Evolutionary conservation across 2,329 filamentous ascomycete species (phyloP).

Genomic region (Fusarium sp.): DNA sequence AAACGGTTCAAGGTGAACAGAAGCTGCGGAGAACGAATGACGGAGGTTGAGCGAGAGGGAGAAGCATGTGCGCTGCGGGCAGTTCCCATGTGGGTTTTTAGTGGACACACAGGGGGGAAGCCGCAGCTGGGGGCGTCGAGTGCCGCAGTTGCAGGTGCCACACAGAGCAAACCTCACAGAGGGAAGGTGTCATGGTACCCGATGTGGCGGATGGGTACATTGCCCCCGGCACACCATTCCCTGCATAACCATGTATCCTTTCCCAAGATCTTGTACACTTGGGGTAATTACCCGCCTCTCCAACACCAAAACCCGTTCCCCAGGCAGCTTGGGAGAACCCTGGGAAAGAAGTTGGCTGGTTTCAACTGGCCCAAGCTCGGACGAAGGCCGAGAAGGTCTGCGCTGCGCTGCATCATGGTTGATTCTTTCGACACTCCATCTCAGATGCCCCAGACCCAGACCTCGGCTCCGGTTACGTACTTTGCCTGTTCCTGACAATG

Average conservation of each 20-base stretch:
- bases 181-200: neutral
- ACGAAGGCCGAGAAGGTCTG: slow-evolving; percentile 22
- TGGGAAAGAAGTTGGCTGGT: neutral
- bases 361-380: slow-evolving; percentile 19
- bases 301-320: neutral
- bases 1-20: slow-evolving; percentile 21
- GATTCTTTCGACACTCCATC: neutral
- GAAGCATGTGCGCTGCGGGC: slow-evolving; percentile 16
- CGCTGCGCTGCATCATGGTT: neutral
- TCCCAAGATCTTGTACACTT: neutral
- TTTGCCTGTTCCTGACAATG: neutral
- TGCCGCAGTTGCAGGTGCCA: slow-evolving; percentile 4
- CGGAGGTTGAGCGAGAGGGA: slow-evolving; percentile 8
- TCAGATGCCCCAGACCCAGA: neutral
- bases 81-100: slow-evolving; percentile 14
- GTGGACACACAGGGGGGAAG: neutral
- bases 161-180: neutral
- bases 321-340: neutral
- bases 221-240: too few species aligned
- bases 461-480: slow-evolving; percentile 23
- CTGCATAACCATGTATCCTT: neutral
- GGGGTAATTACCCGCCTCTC: neutral
- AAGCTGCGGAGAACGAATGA: slow-evolving; percentile 7
- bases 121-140: neutral
- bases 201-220: neutral